These are phyloP conservation scores for Tolypocladium sp. DNA, from an alignment of 2,329 filamentous ascomycete species.

Conservation along the genomic window DNA sequence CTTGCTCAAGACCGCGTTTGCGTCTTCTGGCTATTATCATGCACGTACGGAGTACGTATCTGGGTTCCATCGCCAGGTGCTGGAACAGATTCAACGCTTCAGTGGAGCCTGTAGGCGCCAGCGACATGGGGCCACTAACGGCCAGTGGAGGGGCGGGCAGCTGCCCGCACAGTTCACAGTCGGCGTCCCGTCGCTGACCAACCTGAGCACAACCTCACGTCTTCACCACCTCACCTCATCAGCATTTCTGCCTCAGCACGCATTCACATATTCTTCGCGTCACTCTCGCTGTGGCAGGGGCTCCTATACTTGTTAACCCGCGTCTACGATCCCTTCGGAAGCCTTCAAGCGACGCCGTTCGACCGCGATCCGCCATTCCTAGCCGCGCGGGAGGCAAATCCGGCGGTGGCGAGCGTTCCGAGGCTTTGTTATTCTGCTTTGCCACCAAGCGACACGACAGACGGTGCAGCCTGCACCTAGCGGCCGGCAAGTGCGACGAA, in stretches of 20 bases:
- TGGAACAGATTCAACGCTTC: neutral
- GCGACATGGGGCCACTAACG: neutral
- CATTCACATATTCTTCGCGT: neutral
- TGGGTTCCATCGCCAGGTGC: neutral
- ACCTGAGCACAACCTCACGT: neutral
- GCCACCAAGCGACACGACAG: neutral
- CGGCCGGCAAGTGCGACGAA: neutral
- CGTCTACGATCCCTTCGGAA: too few species aligned
- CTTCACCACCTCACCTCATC: neutral
- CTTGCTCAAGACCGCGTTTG: neutral
- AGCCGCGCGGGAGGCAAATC: neutral
- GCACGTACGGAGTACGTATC: neutral
- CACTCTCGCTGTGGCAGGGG: neutral
- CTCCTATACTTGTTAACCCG: neutral
- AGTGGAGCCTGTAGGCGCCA: neutral
- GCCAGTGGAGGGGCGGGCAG: too few species aligned
- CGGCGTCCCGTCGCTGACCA: neutral
- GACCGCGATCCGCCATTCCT: neutral
- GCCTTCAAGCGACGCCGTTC: neutral
- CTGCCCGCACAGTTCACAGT: too few species aligned
- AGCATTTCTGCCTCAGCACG: neutral
- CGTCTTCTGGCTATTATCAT: neutral
- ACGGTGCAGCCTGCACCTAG: neutral
- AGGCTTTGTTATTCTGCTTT: neutral
- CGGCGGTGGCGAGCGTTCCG: neutral